These are phyloP conservation scores for Pichia pseudocactophila DNA, from an alignment of 805 yeast species.

Conservation along the genomic window DNA sequence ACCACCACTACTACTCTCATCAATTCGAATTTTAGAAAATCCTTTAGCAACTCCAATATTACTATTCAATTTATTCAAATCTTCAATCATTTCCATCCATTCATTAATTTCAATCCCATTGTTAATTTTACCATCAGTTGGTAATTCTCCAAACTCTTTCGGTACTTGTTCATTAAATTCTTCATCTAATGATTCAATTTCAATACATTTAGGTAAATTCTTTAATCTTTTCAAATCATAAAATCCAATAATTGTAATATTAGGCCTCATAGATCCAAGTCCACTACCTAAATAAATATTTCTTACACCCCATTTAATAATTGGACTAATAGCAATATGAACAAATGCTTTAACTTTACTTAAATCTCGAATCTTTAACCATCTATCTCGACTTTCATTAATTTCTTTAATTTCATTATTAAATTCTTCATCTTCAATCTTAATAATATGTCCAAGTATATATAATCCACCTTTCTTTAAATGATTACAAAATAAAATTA, in stretches of 20 bases:
- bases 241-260: conserved; percentile 86
- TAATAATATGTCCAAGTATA: conserved; percentile 84
- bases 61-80: conserved; percentile 76
- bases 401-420: conserved; percentile 61
- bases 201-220: conserved; percentile 15
- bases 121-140: conserved; percentile 67
- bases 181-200: conserved; percentile 19
- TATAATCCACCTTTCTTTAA: conserved; percentile 93
- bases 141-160: conserved; percentile 16
- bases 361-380: conserved; percentile 76
- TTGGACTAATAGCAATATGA: conserved; percentile 82
- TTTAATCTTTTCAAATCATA: conserved; percentile 45
- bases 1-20: no score
- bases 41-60: conserved; percentile 94
- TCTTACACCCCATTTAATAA: conserved; percentile 89
- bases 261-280: conserved; percentile 97
- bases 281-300: conserved; percentile 91
- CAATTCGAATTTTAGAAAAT: conserved; percentile 30
- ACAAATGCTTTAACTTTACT: conserved; percentile 85
- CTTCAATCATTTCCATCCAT: conserved; percentile 93
- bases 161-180: conserved; percentile 19
- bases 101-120: conserved; percentile 62
- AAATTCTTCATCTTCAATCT: conserved; percentile 48
- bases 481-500: conserved; percentile 88
- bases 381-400: conserved; percentile 63